Evolutionary conservation across 495 filamentous ascomycete species (phyloP).

Genomic region (Aspergillus bertholletiae): DNA sequence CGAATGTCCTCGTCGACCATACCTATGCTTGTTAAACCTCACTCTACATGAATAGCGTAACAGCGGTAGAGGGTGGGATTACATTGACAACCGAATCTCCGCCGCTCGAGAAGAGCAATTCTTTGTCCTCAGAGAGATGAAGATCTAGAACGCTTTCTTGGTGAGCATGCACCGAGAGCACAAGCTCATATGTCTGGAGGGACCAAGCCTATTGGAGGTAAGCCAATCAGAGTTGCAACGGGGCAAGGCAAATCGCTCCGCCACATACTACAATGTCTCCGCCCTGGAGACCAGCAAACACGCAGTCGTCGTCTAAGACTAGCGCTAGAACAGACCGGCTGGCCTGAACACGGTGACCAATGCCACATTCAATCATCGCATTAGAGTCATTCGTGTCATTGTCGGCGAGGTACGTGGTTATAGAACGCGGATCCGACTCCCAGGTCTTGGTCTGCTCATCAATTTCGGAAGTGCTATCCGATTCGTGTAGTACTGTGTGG

Average conservation of each 20-base stretch:
- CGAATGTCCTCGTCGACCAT: constrained; percentile 60
- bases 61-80: constrained; percentile 28
- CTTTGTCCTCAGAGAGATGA: constrained; percentile 68
- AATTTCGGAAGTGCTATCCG: constrained; percentile 35
- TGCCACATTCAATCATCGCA: constrained; percentile 30
- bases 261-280: constrained; percentile 76
- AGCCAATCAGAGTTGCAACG: constrained; percentile 10
- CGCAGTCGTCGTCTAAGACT: constrained; percentile 44
- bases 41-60: too few species aligned
- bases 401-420: constrained; percentile 14
- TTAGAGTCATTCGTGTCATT: constrained; percentile 1
- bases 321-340: constrained; percentile 46
- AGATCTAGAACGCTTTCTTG: constrained; percentile 85
- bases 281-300: constrained; percentile 80
- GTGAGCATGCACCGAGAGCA: constrained; percentile 76
- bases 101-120: constrained; percentile 85
- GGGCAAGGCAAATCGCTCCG: neutral
- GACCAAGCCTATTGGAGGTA: constrained; percentile 63
- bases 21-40: constrained; percentile 42
- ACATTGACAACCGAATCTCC: constrained; percentile 93
- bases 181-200: constrained; percentile 76
- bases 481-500: constrained; percentile 29
- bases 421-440: constrained; percentile 33
- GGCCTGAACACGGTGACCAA: constrained; percentile 44
- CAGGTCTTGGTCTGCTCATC: constrained; percentile 39